Conservation (phyloP, 176 grass and related monocot species). For the Lolium perenne region DNA sequence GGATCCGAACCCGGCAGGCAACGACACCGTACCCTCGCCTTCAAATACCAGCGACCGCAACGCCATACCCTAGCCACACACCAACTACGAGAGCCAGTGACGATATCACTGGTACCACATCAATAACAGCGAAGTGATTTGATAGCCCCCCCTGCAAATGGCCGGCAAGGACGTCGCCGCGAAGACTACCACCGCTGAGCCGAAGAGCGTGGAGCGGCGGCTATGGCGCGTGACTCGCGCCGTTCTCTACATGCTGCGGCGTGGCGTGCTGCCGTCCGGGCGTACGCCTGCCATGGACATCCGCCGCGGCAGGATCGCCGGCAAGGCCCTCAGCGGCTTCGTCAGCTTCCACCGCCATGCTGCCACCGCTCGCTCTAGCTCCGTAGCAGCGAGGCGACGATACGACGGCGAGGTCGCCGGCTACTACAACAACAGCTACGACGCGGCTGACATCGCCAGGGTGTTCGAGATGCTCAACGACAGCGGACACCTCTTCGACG, state of each 20-base stretch:
- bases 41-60: neutral
- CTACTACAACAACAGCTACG: constrained; percentile 40
- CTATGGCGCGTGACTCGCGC: constrained; percentile 69
- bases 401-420: neutral
- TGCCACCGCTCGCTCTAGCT: neutral
- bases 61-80: neutral
- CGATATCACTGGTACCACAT: neutral
- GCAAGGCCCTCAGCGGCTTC: constrained; percentile 75
- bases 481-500: constrained; percentile 30
- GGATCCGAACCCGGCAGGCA: neutral
- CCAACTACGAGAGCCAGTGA: neutral
- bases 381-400: neutral
- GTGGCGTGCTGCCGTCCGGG: constrained; percentile 51
- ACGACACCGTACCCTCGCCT: neutral
- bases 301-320: constrained; percentile 62
- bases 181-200: neutral
- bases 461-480: constrained; percentile 63
- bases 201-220: constrained; percentile 44
- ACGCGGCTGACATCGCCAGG: constrained; percentile 64
- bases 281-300: constrained; percentile 76
- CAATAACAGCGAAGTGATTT: neutral
- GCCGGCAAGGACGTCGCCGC: neutral
- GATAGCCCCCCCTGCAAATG: neutral
- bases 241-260: constrained; percentile 72
- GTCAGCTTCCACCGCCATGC: constrained; percentile 50